Percentiles rank a stretch among this genome's conserved stretches.
Evolutionary conservation across 2,329 filamentous ascomycete species (phyloP).

Genomic region (Teratosphaeria gauchensis): DNA sequence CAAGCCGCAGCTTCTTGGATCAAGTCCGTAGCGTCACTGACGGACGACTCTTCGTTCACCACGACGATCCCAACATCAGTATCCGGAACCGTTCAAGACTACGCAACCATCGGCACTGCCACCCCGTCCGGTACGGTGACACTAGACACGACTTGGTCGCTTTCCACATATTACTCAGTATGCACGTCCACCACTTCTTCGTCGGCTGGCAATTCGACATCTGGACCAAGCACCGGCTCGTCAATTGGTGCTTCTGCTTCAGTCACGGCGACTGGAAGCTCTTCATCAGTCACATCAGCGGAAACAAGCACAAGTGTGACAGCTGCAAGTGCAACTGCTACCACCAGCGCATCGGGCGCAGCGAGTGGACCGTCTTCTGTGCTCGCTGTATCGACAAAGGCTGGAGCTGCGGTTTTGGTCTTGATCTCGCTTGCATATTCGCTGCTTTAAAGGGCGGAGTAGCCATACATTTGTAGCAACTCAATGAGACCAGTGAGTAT

Average conservation of each 20-base stretch:
- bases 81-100: conserved; percentile 8
- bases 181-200: not conserved
- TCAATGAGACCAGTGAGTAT: not conserved
- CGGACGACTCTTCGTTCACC: conserved; percentile 3
- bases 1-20: conserved; percentile 20
- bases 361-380: not conserved
- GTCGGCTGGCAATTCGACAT: not conserved
- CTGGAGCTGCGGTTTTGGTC: not conserved
- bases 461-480: not conserved
- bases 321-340: not conserved
- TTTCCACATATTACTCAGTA: not conserved
- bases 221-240: not conserved
- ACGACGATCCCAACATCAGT: conserved; percentile 5
- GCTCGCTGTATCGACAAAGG: not conserved
- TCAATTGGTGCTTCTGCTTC: not conserved
- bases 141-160: conserved; percentile 7
- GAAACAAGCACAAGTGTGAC: not conserved
- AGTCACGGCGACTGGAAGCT: not conserved
- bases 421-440: not conserved
- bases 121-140: conserved; percentile 8
- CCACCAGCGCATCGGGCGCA: not conserved
- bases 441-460: not conserved
- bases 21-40: conserved; percentile 9
- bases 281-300: not conserved
- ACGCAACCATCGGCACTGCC: conserved; percentile 7